phyloP scores from a whole-genome alignment of 1,139 yeast genomes.

The Candida sanyaensis region DNA sequence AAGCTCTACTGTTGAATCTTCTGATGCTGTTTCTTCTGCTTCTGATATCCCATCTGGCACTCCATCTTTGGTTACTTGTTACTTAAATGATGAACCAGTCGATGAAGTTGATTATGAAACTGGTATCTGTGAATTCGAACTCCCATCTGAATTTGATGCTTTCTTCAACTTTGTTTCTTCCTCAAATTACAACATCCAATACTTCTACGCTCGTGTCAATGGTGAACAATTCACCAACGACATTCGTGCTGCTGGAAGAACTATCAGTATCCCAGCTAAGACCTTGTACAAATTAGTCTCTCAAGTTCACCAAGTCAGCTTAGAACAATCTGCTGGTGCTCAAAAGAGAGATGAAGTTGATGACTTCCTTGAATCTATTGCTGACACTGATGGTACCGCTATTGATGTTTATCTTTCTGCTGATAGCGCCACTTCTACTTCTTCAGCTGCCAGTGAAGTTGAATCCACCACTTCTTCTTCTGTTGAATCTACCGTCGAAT shows the following conservation, averaged over 20 bases:
- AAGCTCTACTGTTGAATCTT: background rate
- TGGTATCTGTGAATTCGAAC: slow-evolving; percentile 44
- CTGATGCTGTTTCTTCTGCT: too few species aligned
- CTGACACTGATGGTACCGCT: slow-evolving; percentile 12
- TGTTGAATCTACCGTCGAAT: too few species aligned
- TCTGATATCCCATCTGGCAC: too few species aligned
- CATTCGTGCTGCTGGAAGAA: slow-evolving; percentile 37
- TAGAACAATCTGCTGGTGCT: slow-evolving; percentile 17
- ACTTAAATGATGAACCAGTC: slow-evolving; percentile 31
- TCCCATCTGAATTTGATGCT: slow-evolving; percentile 31
- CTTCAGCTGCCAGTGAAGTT: background rate
- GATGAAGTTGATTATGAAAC: slow-evolving; percentile 44
- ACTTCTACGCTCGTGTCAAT: slow-evolving; percentile 36
- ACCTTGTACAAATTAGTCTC: slow-evolving; percentile 23
- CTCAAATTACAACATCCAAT: slow-evolving; percentile 37
- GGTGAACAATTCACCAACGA: slow-evolving; percentile 33
- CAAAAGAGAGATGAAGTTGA: slow-evolving; percentile 36
- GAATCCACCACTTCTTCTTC: too few species aligned
- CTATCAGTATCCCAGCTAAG: slow-evolving; percentile 35
- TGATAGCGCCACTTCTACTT: slow-evolving; percentile 21
- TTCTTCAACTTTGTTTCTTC: slow-evolving; percentile 26
- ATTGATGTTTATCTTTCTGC: slow-evolving; percentile 10
- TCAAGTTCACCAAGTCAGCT: slow-evolving; percentile 33
- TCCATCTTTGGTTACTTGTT: slow-evolving; percentile 31
- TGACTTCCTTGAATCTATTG: slow-evolving; percentile 32